Evolutionary conservation across 1,284 basidiomycete species (phyloP).

Genomic region (Flammula alnicola): DNA sequence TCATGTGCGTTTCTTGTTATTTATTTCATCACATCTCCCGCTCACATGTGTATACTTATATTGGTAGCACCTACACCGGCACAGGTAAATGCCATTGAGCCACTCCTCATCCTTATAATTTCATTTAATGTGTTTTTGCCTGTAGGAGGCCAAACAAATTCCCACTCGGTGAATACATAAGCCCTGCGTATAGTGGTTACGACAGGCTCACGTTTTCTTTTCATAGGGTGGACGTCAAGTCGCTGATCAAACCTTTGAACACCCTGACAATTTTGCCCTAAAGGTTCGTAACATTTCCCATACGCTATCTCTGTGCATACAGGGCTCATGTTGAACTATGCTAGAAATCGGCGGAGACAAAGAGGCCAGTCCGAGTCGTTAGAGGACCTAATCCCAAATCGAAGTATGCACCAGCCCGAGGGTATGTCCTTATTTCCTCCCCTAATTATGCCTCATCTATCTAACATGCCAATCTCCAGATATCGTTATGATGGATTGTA

Average conservation of each 20-base stretch:
- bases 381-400: slow-evolving; percentile 32
- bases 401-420: slow-evolving; percentile 29
- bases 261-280: slow-evolving; percentile 31
- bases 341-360: slow-evolving; percentile 29
- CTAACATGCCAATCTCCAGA: slow-evolving; percentile 20
- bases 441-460: too few species aligned
- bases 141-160: slow-evolving; percentile 30
- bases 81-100: slow-evolving; percentile 27
- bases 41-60: neutral
- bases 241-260: slow-evolving; percentile 30
- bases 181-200: neutral
- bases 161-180: slow-evolving; percentile 22
- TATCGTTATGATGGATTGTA: slow-evolving; percentile 42
- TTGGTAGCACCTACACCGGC: slow-evolving; percentile 33
- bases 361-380: slow-evolving; percentile 35
- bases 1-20: slow-evolving; percentile 28
- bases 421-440: slow-evolving; percentile 19
- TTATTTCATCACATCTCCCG: neutral
- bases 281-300: slow-evolving; percentile 20
- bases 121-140: neutral
- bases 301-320: neutral
- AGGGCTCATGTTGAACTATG: neutral
- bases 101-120: neutral
- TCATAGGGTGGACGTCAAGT: slow-evolving; percentile 24
- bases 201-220: neutral